Evolutionary conservation across 2,329 filamentous ascomycete species (phyloP).

Genomic region (Monosporascus sp.): DNA sequence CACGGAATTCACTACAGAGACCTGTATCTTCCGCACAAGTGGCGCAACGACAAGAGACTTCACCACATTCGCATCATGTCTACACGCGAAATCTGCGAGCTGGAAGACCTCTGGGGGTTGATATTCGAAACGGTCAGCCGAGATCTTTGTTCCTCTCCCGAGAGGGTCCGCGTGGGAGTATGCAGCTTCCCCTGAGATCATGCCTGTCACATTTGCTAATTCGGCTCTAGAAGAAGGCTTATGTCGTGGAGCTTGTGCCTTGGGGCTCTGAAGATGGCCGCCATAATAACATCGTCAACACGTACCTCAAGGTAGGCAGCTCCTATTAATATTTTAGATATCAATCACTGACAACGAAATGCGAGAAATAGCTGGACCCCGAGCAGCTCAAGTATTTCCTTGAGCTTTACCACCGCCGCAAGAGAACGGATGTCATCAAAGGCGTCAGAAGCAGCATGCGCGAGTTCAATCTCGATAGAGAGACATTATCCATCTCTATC

Average conservation of each 20-base stretch:
- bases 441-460: constrained; percentile 36
- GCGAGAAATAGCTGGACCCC: constrained; percentile 33
- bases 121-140: constrained; percentile 20
- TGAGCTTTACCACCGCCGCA: constrained; percentile 40
- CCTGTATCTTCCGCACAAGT: constrained; percentile 12
- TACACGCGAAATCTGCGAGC: constrained; percentile 23
- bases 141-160: constrained; percentile 26
- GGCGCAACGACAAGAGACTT: constrained; percentile 20
- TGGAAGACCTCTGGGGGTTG: constrained; percentile 18
- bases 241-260: constrained; percentile 18
- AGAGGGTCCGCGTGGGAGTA: constrained; percentile 16
- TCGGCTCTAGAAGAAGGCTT: constrained; percentile 4
- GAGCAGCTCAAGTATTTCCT: constrained; percentile 46
- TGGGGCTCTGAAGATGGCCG: constrained; percentile 23
- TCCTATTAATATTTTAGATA: neutral
- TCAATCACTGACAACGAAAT: neutral
- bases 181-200: constrained; percentile 1
- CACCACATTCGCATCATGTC: constrained; percentile 21
- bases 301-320: constrained; percentile 34
- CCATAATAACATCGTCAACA: constrained; percentile 29
- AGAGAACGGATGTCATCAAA: constrained; percentile 38
- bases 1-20: constrained; percentile 37
- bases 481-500: constrained; percentile 22
- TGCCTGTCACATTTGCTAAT: constrained; percentile 7
- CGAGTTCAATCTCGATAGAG: constrained; percentile 36